phyloP scores from a whole-genome alignment of 2,329 filamentous ascomycete genomes.

The Tolypocladium ophioglossoides region DNA sequence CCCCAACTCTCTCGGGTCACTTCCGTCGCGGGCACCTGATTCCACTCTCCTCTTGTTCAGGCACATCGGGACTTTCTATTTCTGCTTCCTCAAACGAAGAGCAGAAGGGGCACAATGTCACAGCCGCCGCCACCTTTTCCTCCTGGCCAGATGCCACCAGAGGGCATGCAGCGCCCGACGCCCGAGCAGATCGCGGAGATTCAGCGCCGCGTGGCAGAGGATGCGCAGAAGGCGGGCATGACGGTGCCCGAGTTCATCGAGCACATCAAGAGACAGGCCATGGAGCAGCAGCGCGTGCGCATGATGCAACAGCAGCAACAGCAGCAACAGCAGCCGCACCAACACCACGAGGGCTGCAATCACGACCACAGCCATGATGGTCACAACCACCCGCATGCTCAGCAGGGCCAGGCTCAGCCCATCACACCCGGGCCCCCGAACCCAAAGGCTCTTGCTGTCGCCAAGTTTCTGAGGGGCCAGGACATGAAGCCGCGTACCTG shows the following conservation, averaged over 20 bases:
- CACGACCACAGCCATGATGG: constrained; percentile 12
- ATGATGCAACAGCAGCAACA: constrained; percentile 33
- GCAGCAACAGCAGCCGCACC: constrained; percentile 11
- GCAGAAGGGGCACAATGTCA: constrained; percentile 13
- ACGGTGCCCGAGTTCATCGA: constrained; percentile 76
- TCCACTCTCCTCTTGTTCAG: not conserved
- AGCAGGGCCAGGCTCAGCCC: constrained; percentile 47
- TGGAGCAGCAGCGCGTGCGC: constrained; percentile 37
- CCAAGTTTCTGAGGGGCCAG: constrained; percentile 75
- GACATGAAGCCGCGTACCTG: constrained; percentile 82
- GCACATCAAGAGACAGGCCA: constrained; percentile 48
- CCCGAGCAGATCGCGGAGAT: constrained; percentile 80
- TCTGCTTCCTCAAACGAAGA: not conserved
- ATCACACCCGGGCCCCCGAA: constrained; percentile 75
- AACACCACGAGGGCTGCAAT: constrained; percentile 1
- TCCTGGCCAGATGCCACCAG: constrained; percentile 15
- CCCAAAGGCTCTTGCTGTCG: constrained; percentile 78
- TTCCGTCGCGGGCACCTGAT: not conserved
- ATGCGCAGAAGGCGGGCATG: constrained; percentile 78
- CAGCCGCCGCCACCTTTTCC: constrained; percentile 14
- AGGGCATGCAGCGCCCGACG: constrained; percentile 43
- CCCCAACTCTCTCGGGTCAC: not conserved
- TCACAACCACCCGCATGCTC: constrained; percentile 8
- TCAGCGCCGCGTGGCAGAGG: constrained; percentile 70
- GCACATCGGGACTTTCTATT: too few species aligned